Base-by-base conservation (phyloP, 805 yeast species). In the Zygosaccharomyces bisporus region DNA sequence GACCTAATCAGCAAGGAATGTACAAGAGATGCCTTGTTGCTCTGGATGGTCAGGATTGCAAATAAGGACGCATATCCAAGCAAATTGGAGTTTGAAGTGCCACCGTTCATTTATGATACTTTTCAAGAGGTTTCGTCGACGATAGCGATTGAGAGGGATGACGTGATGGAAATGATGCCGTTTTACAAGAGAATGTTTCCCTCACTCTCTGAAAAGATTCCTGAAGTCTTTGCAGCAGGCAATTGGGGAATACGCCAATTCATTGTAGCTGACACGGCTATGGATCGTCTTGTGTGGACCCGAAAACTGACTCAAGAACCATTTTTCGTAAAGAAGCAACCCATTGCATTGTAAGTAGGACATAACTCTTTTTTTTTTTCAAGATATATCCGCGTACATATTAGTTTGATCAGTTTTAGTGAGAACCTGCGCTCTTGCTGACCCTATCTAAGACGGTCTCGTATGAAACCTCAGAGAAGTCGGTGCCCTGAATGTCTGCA, bases 401-500 rank as follows among this genome's bases (percentile, higher is more conserved):
- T 37, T 30, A 20, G n/a, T 39, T 24, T 18, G 31, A 18, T 30
- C 19, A 29, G 32, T 33, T 64, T n/a, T 69, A 76, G 60, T 76
- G 81, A 53, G 77, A 72, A 41, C 81, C 83, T 53, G 89, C 86
- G 64, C 86, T 90, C 70, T 81, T 83, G 67, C 88, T 79, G 58
- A 90, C 96, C 68, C 74, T 85, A 64, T 86, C 96, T 68, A 90
- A 78, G 48, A 93, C 93, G 55, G 90, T 76, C 67, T 91, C 99
- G 70, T 84, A 87, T 53, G 95, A 86, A 56, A 93, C 97, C 77
- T 93, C 99, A 51, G 95, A 83, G 72, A 82, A 90, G 71, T 93
- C 99, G 47, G 99, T 93, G 66, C 98, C 99, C 76, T 93, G 99
- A 63, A 93, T 77, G 65, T 93, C 99, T 57, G 95, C 70, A 46